Evolutionary conservation across 2,329 filamentous ascomycete species (phyloP), one percentile per base, ranked within the genome.

Genomic region (Pleoardoris graminearum): DNA sequence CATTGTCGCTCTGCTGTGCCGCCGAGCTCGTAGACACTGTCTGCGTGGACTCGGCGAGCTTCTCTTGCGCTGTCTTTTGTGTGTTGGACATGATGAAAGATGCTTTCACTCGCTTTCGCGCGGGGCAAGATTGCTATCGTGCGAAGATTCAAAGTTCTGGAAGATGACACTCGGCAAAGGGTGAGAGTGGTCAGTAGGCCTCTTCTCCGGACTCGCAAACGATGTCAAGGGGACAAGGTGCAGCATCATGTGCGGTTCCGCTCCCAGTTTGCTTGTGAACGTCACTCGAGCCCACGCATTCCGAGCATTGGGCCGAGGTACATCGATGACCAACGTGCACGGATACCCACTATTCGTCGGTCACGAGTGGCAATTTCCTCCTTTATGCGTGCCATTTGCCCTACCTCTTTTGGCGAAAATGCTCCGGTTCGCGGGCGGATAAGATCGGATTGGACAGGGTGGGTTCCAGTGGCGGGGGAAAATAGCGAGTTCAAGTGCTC

Each of bases 1-100:
- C 91, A 80, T 97, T 97, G 81, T 97, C 93, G 72, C 92, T 94
- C 69, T 95, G 91, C 57, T 92, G 90, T 39, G 88, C 78, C 41
- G 85, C 83, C 39, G 86, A 79, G 63, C 87, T 87, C 50, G 80
- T 79, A 47, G 81, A 73, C 25, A 65, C 53, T 7, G 60, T 33
- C 16, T 67, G 58, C 17, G 67, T 71, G 44, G 69, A 72, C 60
- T 72, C 69, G 42, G 61, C 64, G 12, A 72, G 68, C 62, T 69
- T 72, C 51, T 63, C 57, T 51, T 69, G 67, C 11, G 68, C 64
- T 51, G 66, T 69, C 29, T 66, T 63, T 43, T 66, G 57, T 14
- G 59, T 51, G 45, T 69, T 54, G 42, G 70, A 64, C 70, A 72
- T 72, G 56, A 19, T 60, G 39, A 14, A 44, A 23, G 46, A 21